Evolutionary conservation across 805 yeast species (phyloP), one percentile per base, ranked within the genome.

Genomic region (Barnettozyma vustinii): DNA sequence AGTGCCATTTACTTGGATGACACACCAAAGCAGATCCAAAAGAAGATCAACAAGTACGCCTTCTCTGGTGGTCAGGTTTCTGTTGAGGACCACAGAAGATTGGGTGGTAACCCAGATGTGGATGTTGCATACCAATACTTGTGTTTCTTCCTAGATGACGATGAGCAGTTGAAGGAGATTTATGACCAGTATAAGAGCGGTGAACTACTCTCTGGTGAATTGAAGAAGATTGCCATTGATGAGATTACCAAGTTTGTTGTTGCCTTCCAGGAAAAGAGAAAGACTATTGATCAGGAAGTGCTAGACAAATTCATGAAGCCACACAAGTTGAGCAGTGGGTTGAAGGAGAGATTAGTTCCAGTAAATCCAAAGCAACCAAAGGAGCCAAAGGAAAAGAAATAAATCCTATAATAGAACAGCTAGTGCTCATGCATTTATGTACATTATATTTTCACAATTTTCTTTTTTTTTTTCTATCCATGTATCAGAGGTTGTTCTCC

Each of bases 1-100:
- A 79, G 92, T 37, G 94, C 99, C 7, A 90, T 94, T 56, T 94
- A 84, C 73, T 85, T 94, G 94, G 91, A 90, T 50, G 99, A 94
- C 67, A 87, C 97, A 2, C 80, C 95, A 44, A 88, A 87, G 64
- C 90, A 87, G 71, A 87, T 94, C 55, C 85, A 87, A 65, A 94
- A 89, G 77, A 94, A 94, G 69, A 84, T 94, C 67, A 94, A 94
- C 74, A 94, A 91, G 69, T 86, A 89, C 65, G 99, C 97, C 8
- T 94, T 94, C 69, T 84, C 96, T 46, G 99, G 99, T 56, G 99
- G 99, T 55, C 79, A 82, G 65, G 85, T 79, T 37, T 77, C 95
- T 3, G 71, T 86, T 43, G 99, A 94, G 66, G 96, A 89, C 60
- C 99, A 94, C 71, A 82, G 96, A 68, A 74, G 74, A 66, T 73